phyloP scores from a whole-genome alignment of 495 filamentous ascomycete species.

The Ramalina intermedia region DNA sequence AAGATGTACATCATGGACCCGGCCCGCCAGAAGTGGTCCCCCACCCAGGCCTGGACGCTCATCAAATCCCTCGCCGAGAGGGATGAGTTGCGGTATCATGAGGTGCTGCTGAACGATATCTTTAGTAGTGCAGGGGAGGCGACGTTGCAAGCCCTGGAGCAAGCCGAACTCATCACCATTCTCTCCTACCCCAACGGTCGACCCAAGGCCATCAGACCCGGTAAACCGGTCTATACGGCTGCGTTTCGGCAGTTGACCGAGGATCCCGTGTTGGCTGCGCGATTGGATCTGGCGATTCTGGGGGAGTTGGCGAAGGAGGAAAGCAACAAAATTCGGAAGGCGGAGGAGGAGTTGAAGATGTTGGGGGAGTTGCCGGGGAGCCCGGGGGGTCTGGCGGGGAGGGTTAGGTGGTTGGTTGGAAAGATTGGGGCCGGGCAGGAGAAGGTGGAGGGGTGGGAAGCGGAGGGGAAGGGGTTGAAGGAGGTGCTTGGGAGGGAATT shows the following conservation, averaged over 20 bases:
- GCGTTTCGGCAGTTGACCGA: conserved; percentile 58
- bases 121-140: conserved; percentile 49
- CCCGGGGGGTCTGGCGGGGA: conserved; percentile 42
- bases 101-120: conserved; percentile 54
- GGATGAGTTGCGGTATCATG: conserved; percentile 61
- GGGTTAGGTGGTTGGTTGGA: conserved; percentile 54
- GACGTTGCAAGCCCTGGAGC: conserved; percentile 64
- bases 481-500: conserved; percentile 31
- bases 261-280: conserved; percentile 56
- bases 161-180: conserved; percentile 77
- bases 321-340: conserved; percentile 59
- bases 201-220: conserved; percentile 60
- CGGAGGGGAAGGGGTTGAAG: conserved; percentile 55
- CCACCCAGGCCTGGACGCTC: conserved; percentile 80
- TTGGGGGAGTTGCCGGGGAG: conserved; percentile 47
- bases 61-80: conserved; percentile 55
- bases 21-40: conserved; percentile 45
- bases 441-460: conserved; percentile 64
- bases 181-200: conserved; percentile 51
- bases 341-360: conserved; percentile 60
- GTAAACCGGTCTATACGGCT: conserved; percentile 74
- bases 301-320: conserved; percentile 55
- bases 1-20: conserved; percentile 76
- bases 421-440: conserved; percentile 60
- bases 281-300: conserved; percentile 60